Base-by-base conservation (phyloP, 164 flowering plant genomes). In the Sextonia rubra region DNA sequence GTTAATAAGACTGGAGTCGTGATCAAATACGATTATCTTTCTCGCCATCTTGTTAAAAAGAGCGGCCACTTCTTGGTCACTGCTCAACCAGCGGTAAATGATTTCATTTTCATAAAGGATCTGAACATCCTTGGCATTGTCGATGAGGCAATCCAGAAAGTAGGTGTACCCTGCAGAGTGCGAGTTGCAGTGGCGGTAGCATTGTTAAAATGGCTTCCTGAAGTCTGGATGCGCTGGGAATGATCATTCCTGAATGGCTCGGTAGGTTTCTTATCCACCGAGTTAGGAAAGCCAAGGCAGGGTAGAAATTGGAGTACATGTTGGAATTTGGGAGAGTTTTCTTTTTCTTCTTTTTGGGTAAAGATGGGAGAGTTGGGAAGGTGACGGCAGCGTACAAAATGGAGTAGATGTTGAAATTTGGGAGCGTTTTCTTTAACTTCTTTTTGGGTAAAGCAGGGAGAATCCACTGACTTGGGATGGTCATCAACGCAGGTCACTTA, bases 61-160 rank as follows among this genome's bases (percentile, higher is more conserved):
- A 56, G 20, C 37, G 3, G 48, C 37, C 22, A 69, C 48, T 3
- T 69, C 47, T 20, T 69, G 32, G 4, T 69, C 72, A 20, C 22
- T 27, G 18, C 61, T 61, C 61, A 69, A 25, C 23, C 47, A 27
- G 25, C 52, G 49, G 1, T 14, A 1, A 15, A 58, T 56, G 47
- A 55, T 69, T 15, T 12, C 47, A 27, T 20, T 12, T 9, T 20
- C 24, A n/a, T 64, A 25, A 1, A 69, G 64, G 27, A 69, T 18
- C 12, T n/a, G 15, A 8, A 56, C 72, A 58, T 69, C 72, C n/a
- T n/a, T n/a, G n/a, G n/a, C n/a, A n/a, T n/a, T n/a, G n/a, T n/a
- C n/a, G n/a, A n/a, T n/a, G n/a, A 58, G 49, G 47, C 63, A 17
- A 56, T 58, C 72, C 64, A 69, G 55, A 23, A 69, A 56, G 20